Evolutionary conservation across 2,329 filamentous ascomycete species (phyloP), one percentile per base, ranked within the genome.

Genomic region (Penicillium sp.): DNA sequence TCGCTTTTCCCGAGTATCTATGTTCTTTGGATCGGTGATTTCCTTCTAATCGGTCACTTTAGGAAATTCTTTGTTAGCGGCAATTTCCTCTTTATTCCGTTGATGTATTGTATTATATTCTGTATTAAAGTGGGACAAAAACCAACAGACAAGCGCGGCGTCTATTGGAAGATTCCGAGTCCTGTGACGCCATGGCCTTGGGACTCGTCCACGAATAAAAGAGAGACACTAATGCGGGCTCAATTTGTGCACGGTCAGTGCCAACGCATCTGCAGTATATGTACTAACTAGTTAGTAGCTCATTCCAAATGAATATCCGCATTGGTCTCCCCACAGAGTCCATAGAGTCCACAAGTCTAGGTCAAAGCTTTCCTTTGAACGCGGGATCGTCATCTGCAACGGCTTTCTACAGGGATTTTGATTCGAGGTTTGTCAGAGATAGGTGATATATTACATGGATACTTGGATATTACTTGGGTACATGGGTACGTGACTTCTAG

Each of bases 151-250:
- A 57, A 49, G 57, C 54, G 45, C 50, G 24, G 51, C 54, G 51
- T 58, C 55, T 56, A 59, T 58, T 59, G 55, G 57, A 50, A 49
- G 52, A 57, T 38, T 42, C 46, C 46, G 14, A 49, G 55, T 58
- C 57, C 48, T 54, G 57, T 52, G 49, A 41, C 43, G 55, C 55
- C 57, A 47, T 55, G 51, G 54, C 42, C 44, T 44, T 48, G 54
- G 57, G 46, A 39, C 45, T 0, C 1, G 14, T 6, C 27, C 24
- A 27, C 56, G 48, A 59, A 58, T 59, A 24, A 53, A 42, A 43
- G 27, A 4, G 18, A 35, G 3, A 49, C 34, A 46, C 55, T 58
- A 57, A 58, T 56, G 56, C 53, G 40, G 44, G 45, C 50, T 57
- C 52, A 52, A 55, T 52, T 55, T 46, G 47, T 42, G 54, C 48